Evolutionary conservation across 805 yeast genomes (phyloP).

Genomic region (Pichia thaimueangensis): DNA sequence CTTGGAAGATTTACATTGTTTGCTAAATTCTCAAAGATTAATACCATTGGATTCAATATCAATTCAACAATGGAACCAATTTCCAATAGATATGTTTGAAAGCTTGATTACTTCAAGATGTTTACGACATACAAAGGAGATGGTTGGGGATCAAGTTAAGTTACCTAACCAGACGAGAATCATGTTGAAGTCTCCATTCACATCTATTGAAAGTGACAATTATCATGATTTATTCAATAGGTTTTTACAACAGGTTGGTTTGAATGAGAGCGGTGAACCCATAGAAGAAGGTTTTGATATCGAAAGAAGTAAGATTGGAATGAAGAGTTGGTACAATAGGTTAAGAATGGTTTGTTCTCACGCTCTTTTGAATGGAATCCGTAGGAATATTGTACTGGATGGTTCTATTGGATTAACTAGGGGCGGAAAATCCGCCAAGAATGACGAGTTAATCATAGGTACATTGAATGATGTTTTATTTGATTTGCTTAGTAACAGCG

Average conservation of each 20-base stretch:
- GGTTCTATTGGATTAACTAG: slow-evolving; percentile 11
- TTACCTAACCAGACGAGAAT: slow-evolving; percentile 76
- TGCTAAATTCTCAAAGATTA: slow-evolving; percentile 58
- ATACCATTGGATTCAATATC: slow-evolving; percentile 49
- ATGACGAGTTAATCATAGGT: slow-evolving; percentile 26
- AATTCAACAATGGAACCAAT: slow-evolving; percentile 24
- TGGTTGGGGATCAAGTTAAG: slow-evolving; percentile 70
- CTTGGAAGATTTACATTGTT: slow-evolving; percentile 61
- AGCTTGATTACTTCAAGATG: slow-evolving; percentile 49
- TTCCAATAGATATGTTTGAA: slow-evolving; percentile 35
- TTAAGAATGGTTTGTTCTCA: slow-evolving; percentile 81
- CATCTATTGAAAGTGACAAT: slow-evolving; percentile 78
- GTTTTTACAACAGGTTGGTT: slow-evolving; percentile 53
- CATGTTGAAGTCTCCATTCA: slow-evolving; percentile 66
- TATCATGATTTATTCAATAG: slow-evolving; percentile 58
- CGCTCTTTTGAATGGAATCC: slow-evolving; percentile 38
- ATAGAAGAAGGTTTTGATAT: slow-evolving; percentile 44
- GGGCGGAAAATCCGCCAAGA: slow-evolving; percentile 6
- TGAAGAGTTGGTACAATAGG: slow-evolving; percentile 63
- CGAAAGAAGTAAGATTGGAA: slow-evolving; percentile 35
- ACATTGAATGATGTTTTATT: slow-evolving; percentile 64
- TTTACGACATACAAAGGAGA: slow-evolving; percentile 75
- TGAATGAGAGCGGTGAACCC: slow-evolving; percentile 47
- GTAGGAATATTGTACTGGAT: slow-evolving; percentile 4
- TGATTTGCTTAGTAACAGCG: slow-evolving; percentile 55